A percentile compares a stretch with the other conserved stretches of the same genome.
Conservation (phyloP, 2,329 filamentous ascomycete species). For the Fusarium sp. region DNA sequence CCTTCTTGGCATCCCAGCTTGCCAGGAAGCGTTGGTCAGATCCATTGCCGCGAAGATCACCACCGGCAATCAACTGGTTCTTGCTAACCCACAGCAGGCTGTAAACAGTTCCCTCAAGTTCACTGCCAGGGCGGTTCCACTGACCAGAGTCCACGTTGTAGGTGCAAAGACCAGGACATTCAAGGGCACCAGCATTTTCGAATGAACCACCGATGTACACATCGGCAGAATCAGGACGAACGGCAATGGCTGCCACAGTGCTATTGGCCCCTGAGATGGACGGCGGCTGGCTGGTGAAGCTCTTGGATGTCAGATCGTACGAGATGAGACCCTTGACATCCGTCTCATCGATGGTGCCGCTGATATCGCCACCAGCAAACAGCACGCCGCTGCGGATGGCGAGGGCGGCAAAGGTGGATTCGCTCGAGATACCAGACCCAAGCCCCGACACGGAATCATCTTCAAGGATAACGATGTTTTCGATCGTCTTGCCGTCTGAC, state of each 20-base stretch:
- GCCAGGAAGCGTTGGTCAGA: conserved; percentile 74
- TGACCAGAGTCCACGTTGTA: conserved; percentile 77
- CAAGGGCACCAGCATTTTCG: conserved; percentile 82
- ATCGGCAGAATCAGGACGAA: conserved; percentile 76
- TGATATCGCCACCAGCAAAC: conserved; percentile 85
- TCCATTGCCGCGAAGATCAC: conserved; percentile 77
- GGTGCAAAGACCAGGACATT: conserved; percentile 84
- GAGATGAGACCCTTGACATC: conserved; percentile 79
- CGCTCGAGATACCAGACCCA: conserved; percentile 71
- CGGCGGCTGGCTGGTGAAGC: conserved; percentile 79
- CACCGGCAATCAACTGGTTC: conserved; percentile 79
- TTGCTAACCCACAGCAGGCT: conserved; percentile 81
- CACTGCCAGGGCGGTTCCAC: conserved; percentile 84
- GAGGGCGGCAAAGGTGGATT: conserved; percentile 81
- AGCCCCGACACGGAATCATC: conserved; percentile 81
- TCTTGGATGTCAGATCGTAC: conserved; percentile 77
- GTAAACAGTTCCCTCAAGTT: conserved; percentile 76
- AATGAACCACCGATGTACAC: conserved; percentile 92
- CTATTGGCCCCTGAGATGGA: conserved; percentile 76
- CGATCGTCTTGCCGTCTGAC: conserved; percentile 75
- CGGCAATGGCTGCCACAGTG: conserved; percentile 80
- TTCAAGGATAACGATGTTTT: conserved; percentile 88
- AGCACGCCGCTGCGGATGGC: conserved; percentile 75
- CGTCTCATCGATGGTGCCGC: conserved; percentile 73
- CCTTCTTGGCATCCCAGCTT: conserved; percentile 75